Percentiles rank a stretch among this genome's conserved stretches.
Conservation (phyloP, 192 early-diverging fungal genomes). For the Jimgerdemannia flammicorona region DNA sequence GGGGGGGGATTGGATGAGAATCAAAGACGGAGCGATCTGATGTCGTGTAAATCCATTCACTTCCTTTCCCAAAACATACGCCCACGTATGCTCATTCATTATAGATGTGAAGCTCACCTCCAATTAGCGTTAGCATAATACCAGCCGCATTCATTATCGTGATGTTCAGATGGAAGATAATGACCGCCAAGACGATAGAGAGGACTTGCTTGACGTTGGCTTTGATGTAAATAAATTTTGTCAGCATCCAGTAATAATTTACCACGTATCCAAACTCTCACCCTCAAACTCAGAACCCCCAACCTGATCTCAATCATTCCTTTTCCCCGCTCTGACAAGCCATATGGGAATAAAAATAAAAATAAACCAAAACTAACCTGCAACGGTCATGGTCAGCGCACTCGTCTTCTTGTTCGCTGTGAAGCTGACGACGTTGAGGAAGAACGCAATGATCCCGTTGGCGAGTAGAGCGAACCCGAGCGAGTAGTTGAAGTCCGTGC, state of each 20-base stretch:
- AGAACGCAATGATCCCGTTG: slow-evolving; percentile 84
- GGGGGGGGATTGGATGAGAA: too few relatives aligned
- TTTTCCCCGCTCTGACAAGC: too few relatives aligned
- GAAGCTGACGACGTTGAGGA: slow-evolving; percentile 82
- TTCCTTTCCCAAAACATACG: too few relatives aligned
- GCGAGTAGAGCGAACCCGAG: slow-evolving; percentile 54
- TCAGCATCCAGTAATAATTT: too few relatives aligned
- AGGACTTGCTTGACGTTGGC: slow-evolving; percentile 73
- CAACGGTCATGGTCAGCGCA: slow-evolving; percentile 80
- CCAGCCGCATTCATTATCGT: slow-evolving; percentile 54
- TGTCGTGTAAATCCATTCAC: too few relatives aligned
- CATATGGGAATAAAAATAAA: neutral
- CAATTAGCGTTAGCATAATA: slow-evolving; percentile 56
- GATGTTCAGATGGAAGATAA: slow-evolving; percentile 56
- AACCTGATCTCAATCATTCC: too few relatives aligned
- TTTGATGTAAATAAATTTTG: too few relatives aligned
- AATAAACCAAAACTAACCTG: slow-evolving; percentile 17
- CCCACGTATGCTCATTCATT: neutral
- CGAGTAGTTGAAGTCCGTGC: slow-evolving; percentile 38
- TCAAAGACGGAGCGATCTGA: too few relatives aligned
- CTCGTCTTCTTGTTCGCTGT: slow-evolving; percentile 84
- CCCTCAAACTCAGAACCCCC: too few relatives aligned
- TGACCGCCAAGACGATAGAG: slow-evolving; percentile 58
- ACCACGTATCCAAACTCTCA: too few relatives aligned
- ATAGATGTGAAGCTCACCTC: slow-evolving; percentile 57